These are phyloP conservation scores for Graphiopsis chlorocephala DNA, from an alignment of 2,329 filamentous ascomycete species.

Conservation along the genomic window DNA sequence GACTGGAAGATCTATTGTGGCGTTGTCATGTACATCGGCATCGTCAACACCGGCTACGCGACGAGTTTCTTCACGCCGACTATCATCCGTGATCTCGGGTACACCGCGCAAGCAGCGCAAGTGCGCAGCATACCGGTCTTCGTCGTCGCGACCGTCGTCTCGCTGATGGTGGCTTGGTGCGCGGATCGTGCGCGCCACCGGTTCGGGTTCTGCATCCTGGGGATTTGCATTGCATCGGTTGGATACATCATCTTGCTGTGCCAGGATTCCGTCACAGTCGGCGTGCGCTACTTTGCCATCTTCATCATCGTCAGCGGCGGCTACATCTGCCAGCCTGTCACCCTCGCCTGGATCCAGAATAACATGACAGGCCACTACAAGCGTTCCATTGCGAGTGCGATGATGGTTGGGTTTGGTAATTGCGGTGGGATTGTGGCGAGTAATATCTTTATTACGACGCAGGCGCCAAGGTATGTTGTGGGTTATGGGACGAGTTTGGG, in stretches of 20 bases:
- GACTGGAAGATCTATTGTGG: constrained; percentile 50
- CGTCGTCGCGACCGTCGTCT: constrained; percentile 39
- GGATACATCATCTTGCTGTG: constrained; percentile 57
- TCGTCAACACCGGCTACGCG: constrained; percentile 49
- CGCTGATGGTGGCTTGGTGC: constrained; percentile 43
- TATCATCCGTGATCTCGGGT: constrained; percentile 43
- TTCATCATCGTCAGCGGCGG: constrained; percentile 55
- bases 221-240: constrained; percentile 49
- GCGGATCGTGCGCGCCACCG: constrained; percentile 54
- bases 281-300: constrained; percentile 54
- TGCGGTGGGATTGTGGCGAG: constrained; percentile 49
- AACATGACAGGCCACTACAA: constrained; percentile 59
- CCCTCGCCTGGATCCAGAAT: constrained; percentile 57
- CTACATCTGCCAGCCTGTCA: constrained; percentile 55
- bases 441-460: constrained; percentile 50
- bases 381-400: constrained; percentile 51
- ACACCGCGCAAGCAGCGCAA: constrained; percentile 40
- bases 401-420: constrained; percentile 54
- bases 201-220: constrained; percentile 54
- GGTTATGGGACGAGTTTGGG: constrained; percentile 51
- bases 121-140: constrained; percentile 37
- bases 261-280: constrained; percentile 47
- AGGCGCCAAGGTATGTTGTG: constrained; percentile 49
- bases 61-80: constrained; percentile 43
- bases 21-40: constrained; percentile 32